phyloP scores from a whole-genome alignment of 2,329 filamentous ascomycete genomes.

The Anthostomella pinea region DNA sequence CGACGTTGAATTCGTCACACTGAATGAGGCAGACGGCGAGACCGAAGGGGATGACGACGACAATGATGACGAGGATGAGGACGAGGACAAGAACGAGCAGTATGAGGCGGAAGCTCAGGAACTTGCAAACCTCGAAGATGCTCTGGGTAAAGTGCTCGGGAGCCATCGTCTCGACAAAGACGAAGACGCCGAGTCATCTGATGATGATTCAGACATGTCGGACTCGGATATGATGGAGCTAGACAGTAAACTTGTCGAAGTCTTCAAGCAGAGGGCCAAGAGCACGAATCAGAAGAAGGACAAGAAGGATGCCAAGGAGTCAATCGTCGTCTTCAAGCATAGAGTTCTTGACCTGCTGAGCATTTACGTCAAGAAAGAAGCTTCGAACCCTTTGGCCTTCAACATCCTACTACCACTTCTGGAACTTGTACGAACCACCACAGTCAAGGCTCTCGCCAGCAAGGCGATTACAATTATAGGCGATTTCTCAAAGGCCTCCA shows the following conservation, averaged over 20 bases:
- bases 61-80: constrained; percentile 37
- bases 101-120: constrained; percentile 43
- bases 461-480: constrained; percentile 72
- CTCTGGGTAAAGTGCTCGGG: constrained; percentile 74
- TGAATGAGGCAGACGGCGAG: constrained; percentile 41
- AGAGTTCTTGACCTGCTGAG: constrained; percentile 84
- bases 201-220: constrained; percentile 79
- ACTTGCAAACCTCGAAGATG: constrained; percentile 61
- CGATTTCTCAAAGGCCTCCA: constrained; percentile 66
- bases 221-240: constrained; percentile 94
- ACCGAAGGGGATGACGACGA: constrained; percentile 38
- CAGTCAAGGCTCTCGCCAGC: constrained; percentile 69
- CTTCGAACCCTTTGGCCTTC: constrained; percentile 64
- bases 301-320: constrained; percentile 82
- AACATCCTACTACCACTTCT: constrained; percentile 73
- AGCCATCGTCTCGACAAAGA: constrained; percentile 65
- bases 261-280: constrained; percentile 77
- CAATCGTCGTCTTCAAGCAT: constrained; percentile 91
- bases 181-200: constrained; percentile 51
- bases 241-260: constrained; percentile 77
- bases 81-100: constrained; percentile 43
- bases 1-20: constrained; percentile 40
- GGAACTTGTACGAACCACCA: constrained; percentile 72
- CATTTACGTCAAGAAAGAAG: constrained; percentile 79
- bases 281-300: constrained; percentile 72